Base-by-base conservation (phyloP, 2,329 filamentous ascomycete genomes). In the Verticillium nonalfalfae region DNA sequence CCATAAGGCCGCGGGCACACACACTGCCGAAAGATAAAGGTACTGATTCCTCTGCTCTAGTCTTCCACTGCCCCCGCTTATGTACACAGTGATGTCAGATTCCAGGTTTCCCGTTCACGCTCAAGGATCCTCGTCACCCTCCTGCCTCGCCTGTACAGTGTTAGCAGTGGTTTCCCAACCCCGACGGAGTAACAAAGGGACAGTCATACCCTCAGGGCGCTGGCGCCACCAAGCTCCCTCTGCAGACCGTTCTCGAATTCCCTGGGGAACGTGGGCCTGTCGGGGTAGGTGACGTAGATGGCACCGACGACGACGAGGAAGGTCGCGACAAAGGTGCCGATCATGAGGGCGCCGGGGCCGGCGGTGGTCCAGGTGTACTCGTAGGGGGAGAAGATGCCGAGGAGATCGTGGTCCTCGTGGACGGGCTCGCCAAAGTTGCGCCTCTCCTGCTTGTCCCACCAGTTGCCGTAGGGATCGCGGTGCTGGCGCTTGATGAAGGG, bases 381-480 rank as follows among this genome's bases (percentile, higher is more conserved):
- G 75, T 95, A 88, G 2, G 92, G 87, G 58, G 91, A 90, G 78
- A 99, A 94, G 66, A 97, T 89, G 69, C 93, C 93, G 62, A 98
- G 82, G 62, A 93, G 84, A 75, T 99, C 96, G 76, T 97, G 90
- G 76, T 99, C 95, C 78, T 99, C 96, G 76, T 99, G 94, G 59
- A 96, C 87, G 13, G 94, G 91, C 78, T 99, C 96, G 76, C 93
- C 93, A 74, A 91, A 98, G 83, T 99, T 98, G 71, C 95, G 87
- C 74, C 93, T 89, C 77, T 98, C 95, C 79, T 99, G 95, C 76
- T 93, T 90, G 78, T 99, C 94, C 91, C 93, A 98, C 92, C 93
- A 99, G 73, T 91, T 88, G 73, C 78, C 94, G 75, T 98, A 86
- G 39, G 96, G 95, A 76, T 98, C 95, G 74, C 95, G 91, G 79